Conservation (phyloP, 164 flowering plant genomes). For the Platanus orientalis region DNA sequence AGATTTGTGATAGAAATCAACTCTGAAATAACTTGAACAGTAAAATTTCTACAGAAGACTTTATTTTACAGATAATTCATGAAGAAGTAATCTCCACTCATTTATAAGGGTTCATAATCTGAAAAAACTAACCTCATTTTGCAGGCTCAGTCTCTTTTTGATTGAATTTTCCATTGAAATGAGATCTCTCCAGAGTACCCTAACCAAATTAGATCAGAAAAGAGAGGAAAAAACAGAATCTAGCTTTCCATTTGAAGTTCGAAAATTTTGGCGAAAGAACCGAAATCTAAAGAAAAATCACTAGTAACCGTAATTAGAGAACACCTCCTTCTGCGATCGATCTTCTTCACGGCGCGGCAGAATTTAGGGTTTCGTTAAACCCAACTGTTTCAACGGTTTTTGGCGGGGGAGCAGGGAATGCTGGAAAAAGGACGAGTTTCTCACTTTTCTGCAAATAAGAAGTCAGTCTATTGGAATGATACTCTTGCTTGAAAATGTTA, state of each 20-base stretch:
- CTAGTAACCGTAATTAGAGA: neutral
- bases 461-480: too few species aligned
- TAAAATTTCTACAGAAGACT: too few species aligned
- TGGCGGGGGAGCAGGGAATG: neutral
- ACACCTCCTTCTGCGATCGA: neutral
- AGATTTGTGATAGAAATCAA: neutral
- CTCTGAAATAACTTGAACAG: neutral
- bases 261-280: neutral
- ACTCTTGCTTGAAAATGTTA: too few species aligned
- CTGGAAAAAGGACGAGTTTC: neutral
- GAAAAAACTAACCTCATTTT: conserved; percentile 19
- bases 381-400: neutral
- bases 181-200: neutral
- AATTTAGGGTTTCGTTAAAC: neutral
- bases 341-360: neutral
- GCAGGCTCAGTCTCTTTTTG: conserved; percentile 15
- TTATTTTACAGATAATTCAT: too few species aligned
- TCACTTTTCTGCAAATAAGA: neutral
- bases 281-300: too few species aligned
- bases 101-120: neutral
- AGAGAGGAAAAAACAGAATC: neutral
- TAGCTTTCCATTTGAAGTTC: neutral
- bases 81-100: too few species aligned
- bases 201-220: neutral
- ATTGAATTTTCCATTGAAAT: conserved; percentile 16